Evolutionary conservation across 1,139 yeast species (phyloP), one percentile per base, ranked within the genome.

Genomic region (Tardiomyces digboiensis): DNA sequence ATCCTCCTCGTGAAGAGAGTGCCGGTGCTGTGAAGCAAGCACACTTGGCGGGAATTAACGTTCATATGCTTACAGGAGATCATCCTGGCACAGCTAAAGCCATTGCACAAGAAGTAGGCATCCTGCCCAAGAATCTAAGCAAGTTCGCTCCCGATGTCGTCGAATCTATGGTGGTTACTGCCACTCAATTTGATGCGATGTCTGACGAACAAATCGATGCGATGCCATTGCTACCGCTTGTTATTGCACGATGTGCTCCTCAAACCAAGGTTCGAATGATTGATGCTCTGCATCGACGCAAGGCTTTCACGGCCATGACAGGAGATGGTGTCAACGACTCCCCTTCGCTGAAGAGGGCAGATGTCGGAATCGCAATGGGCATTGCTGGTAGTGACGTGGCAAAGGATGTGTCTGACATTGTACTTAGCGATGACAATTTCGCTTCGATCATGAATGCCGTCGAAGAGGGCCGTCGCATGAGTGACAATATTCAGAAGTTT

Each of bases 291-390:
- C 91, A 83, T 55, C 76, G 93, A 51, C 74, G 89, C 49, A 62
- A 70, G 18, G 78, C 77, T 51, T 81, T 78, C 57, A 79, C 82
- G 52, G 93, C 91, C 29, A 84, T 83, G 93, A 83, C 94, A 38
- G 94, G 93, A 53, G 93, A 83, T 62, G 93, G 93, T 53, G 89
- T 83, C 43, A 84, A 84, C 59, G 93, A 84, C 61, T 82, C 91
- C 3, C 94, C 93, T 18, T 78, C 87, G 3, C 71, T 84, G 62
- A 82, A 82, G 59, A 79, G 76, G 51, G 85, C 93, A 1, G 91
- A 84, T 62, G 87, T 84, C 46, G 93, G 94, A 54, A 82, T 83
- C 59, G 87, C 89, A n/a, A 82, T 82, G 91, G 91, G 91, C 42
- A 71, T 80, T 57, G 78, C 82, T 51, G 91, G 89, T 12, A 80